phyloP scores from a whole-genome alignment of 176 grass and related monocot genomes.

The Typha latifolia region DNA sequence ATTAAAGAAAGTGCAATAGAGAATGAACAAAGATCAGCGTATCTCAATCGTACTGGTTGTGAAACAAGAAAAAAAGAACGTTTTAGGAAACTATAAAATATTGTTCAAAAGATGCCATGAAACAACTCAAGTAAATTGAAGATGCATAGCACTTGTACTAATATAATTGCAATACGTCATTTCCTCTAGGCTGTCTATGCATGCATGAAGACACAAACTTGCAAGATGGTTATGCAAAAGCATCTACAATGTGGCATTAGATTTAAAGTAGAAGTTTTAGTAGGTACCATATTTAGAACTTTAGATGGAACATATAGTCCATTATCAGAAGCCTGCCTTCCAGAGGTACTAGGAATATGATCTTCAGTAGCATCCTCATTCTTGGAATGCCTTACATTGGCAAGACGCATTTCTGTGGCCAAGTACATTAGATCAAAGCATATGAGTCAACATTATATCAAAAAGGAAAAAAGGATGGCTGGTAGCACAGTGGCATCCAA shows the following conservation, averaged over 20 bases:
- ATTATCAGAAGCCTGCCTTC: constrained; percentile 59
- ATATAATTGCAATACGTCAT: not conserved
- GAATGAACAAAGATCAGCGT: too few species aligned
- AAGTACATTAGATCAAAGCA: constrained; percentile 11
- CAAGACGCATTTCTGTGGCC: constrained; percentile 72
- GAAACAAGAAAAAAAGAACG: too few species aligned
- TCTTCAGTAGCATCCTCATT: constrained; percentile 53
- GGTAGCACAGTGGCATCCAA: not conserved
- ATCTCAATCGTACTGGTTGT: too few species aligned
- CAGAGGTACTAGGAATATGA: constrained; percentile 85
- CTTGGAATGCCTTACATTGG: constrained; percentile 66
- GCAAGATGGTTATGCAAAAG: not conserved
- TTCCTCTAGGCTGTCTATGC: not conserved
- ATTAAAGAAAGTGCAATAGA: too few species aligned
- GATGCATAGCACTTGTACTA: not conserved
- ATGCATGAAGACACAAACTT: not conserved
- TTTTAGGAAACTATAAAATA: too few species aligned
- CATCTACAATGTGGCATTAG: not conserved
- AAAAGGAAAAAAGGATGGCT: too few species aligned
- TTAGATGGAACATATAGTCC: constrained; percentile 31
- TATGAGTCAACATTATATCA: not conserved
- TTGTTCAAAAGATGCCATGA: too few species aligned
- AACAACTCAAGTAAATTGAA: too few species aligned
- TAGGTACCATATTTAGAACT: constrained; percentile 7
- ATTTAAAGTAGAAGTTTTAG: constrained; percentile 10